Evolutionary conservation across 2,329 filamentous ascomycete genomes (phyloP), one percentile per base, ranked within the genome.

Genomic region (Cadophora sp.): DNA sequence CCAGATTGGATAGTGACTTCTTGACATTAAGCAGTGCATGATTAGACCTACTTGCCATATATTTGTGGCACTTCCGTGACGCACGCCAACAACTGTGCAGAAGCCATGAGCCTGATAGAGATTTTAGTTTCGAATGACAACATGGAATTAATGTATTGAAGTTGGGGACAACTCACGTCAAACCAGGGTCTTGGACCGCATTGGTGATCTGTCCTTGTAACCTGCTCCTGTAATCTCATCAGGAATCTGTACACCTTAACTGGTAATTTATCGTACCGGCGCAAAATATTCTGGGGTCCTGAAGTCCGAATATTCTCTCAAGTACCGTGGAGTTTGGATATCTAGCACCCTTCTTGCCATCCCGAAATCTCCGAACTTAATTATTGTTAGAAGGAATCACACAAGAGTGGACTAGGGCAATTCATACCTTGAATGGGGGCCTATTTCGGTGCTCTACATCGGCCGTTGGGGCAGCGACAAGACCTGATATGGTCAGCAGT

Each of bases 1-100:
- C 64, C 67, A 69, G n/a, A 50, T 37, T 1, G 64, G 67, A 19
- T 5, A 27, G 4, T 31, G 31, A 9, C 27, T 37, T 27, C 55
- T 46, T 9, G 34, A 61, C 62, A 70, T 68, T 6, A 67, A 19
- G 16, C 48, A 60, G 14, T 60, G 48, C 65, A 68, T 68, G n/a
- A 69, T 67, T 2, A 68, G 37, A 11, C 64, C 69, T 11, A 71
- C 61, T 40, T 67, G 62, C 67, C 67, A 71, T 14, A 71, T 60
- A 19, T 71, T 71, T n/a, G 59, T 67, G 1, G 60, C 34, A 3
- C 58, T 46, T 6, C 67, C 67, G 26, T 65, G 61, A 9, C 31
- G 43, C 1, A 48, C 50, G 4, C 22, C 34, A 1, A 5, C 4
- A 11, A 70, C 62, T 19, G 29, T 59, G 22, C 22, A 37, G 4